Percentiles rank a stretch among this genome's conserved stretches.
Conservation (phyloP, 371 early-diverging fungal species). For the Apophysomyces sp. region DNA sequence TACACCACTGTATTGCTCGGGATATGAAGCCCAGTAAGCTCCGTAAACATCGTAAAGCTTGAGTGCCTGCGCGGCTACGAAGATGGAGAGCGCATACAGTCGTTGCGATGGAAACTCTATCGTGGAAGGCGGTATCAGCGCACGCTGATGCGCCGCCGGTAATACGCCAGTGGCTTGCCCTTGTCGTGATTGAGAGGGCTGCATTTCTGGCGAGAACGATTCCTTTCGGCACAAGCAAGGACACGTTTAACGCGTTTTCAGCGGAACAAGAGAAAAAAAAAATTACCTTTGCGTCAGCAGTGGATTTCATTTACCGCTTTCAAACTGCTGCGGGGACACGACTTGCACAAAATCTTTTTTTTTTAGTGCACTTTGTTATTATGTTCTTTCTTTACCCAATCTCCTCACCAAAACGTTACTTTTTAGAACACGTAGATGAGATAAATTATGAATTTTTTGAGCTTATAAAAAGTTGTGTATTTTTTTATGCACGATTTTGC, state of each 20-base stretch:
- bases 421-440: too few relatives aligned
- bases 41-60: constrained; percentile 26
- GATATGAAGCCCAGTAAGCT: constrained; percentile 23
- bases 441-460: too few relatives aligned
- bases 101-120: constrained; percentile 50
- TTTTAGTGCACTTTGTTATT: too few relatives aligned
- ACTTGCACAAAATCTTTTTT: neutral
- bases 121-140: constrained; percentile 34
- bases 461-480: too few relatives aligned
- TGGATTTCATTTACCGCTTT: neutral
- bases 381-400: too few relatives aligned
- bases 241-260: neutral
- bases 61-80: constrained; percentile 31
- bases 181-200: constrained; percentile 7
- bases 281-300: neutral
- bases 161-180: constrained; percentile 9
- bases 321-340: neutral
- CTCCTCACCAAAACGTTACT: too few relatives aligned
- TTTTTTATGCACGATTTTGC: too few relatives aligned
- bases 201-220: constrained; percentile 7
- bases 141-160: constrained; percentile 26
- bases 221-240: constrained; percentile 1
- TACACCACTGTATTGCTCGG: constrained; percentile 24
- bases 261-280: neutral
- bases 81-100: constrained; percentile 34